phyloP scores from a whole-genome alignment of 257 asterid genomes.

The Solanum rostratum region DNA sequence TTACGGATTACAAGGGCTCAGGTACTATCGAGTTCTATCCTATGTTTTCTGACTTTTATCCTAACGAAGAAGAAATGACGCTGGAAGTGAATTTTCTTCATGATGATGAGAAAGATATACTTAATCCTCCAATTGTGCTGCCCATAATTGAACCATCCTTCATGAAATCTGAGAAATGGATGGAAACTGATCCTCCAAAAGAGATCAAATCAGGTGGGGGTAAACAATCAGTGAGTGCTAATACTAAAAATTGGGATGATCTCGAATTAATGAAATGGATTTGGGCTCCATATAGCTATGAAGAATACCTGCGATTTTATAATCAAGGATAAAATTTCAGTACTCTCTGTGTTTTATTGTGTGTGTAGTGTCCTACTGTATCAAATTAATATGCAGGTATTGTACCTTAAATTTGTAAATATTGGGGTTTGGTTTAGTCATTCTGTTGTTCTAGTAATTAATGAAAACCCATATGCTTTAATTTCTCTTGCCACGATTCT shows the following conservation, averaged over 20 bases:
- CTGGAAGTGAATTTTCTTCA: neutral
- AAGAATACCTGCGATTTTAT: neutral
- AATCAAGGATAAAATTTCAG: neutral
- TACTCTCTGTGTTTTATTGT: neutral
- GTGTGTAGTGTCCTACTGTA: neutral
- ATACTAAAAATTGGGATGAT: neutral
- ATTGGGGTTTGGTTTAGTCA: neutral
- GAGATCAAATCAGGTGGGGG: neutral
- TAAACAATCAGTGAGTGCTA: neutral
- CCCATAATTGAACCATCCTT: neutral
- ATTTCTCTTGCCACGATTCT: no score
- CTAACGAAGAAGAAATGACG: neutral
- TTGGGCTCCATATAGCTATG: neutral
- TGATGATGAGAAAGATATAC: neutral
- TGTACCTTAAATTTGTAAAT: neutral
- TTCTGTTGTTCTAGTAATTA: neutral
- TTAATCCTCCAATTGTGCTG: neutral
- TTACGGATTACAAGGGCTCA: neutral
- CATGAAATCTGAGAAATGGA: neutral
- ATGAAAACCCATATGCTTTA: neutral
- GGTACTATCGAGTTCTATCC: neutral
- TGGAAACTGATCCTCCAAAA: neutral
- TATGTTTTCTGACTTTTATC: neutral
- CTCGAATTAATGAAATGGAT: neutral
- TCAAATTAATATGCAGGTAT: neutral